Conservation (phyloP, 2,329 filamentous ascomycete species). For the Rhinocladiella similis region DNA sequence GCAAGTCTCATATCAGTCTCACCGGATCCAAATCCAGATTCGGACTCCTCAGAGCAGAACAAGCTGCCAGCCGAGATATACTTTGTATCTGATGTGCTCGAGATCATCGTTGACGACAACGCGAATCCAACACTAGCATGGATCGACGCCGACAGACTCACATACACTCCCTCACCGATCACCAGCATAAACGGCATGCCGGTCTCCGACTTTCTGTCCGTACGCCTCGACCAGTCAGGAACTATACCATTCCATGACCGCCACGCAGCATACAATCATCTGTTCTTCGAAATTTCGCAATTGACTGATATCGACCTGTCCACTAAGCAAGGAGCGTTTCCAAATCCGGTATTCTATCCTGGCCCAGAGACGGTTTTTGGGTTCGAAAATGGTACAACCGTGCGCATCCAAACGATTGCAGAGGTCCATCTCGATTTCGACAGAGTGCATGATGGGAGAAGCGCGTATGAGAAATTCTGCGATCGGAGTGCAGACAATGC, state of each 20-base stretch:
- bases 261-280: conserved; percentile 33
- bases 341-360: conserved; percentile 26
- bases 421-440: conserved; percentile 27
- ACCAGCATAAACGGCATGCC: conserved; percentile 11
- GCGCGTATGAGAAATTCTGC: background rate
- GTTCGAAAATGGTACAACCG: conserved; percentile 33
- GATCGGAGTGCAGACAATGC: background rate
- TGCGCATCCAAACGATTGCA: conserved; percentile 27
- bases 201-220: background rate
- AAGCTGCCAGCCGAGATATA: conserved; percentile 56
- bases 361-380: conserved; percentile 28
- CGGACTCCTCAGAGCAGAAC: too few species aligned
- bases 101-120: background rate
- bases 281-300: conserved; percentile 30
- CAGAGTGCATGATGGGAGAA: conserved; percentile 33
- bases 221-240: background rate
- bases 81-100: conserved; percentile 21
- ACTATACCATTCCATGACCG: conserved; percentile 23
- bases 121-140: background rate
- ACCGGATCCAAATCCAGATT: conserved; percentile 38
- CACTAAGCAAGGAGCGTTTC: conserved; percentile 17
- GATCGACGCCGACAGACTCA: background rate
- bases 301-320: background rate
- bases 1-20: conserved; percentile 63
- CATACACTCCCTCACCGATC: conserved; percentile 3